phyloP scores from a whole-genome alignment of 805 yeast species.

The Candida dajiaensis region DNA sequence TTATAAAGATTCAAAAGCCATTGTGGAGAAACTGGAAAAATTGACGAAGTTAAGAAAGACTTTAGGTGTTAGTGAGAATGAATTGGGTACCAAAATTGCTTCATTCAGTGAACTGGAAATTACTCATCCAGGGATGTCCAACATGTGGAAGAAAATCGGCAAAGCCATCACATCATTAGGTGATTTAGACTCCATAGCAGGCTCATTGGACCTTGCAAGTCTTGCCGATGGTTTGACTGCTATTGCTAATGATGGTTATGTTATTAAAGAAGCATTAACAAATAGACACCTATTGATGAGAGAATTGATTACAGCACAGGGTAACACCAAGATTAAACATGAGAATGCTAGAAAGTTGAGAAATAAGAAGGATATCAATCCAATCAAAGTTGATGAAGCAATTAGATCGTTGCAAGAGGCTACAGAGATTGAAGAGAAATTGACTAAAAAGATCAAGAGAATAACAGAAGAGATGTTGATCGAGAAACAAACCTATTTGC shows the following conservation, averaged over 20 bases:
- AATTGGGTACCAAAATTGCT: slow-evolving; percentile 37
- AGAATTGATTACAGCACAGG: slow-evolving; percentile 76
- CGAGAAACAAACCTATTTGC: slow-evolving; percentile 59
- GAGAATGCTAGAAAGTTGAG: slow-evolving; percentile 66
- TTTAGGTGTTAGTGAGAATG: slow-evolving; percentile 53
- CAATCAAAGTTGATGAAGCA: slow-evolving; percentile 87
- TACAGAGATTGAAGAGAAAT: slow-evolving; percentile 64
- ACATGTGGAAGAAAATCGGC: slow-evolving; percentile 73
- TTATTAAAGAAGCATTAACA: slow-evolving; percentile 87
- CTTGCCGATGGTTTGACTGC: slow-evolving; percentile 69
- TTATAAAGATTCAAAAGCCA: slow-evolving; percentile 50
- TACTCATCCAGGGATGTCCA: slow-evolving; percentile 63
- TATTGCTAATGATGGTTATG: slow-evolving; percentile 69
- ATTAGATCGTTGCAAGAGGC: slow-evolving; percentile 74
- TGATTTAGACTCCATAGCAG: slow-evolving; percentile 68
- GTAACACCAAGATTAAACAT: slow-evolving; percentile 63
- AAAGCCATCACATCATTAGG: slow-evolving; percentile 65
- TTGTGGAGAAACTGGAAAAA: slow-evolving; percentile 51
- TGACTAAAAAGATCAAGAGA: slow-evolving; percentile 72
- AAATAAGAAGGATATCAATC: slow-evolving; percentile 69
- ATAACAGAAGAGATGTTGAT: slow-evolving; percentile 80
- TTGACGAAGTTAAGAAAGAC: slow-evolving; percentile 38
- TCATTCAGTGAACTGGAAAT: slow-evolving; percentile 41
- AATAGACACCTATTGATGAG: slow-evolving; percentile 91
- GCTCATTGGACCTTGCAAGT: slow-evolving; percentile 65